Conservation (phyloP, 176 grass and related monocot genomes). For the Microstegium vimineum region DNA sequence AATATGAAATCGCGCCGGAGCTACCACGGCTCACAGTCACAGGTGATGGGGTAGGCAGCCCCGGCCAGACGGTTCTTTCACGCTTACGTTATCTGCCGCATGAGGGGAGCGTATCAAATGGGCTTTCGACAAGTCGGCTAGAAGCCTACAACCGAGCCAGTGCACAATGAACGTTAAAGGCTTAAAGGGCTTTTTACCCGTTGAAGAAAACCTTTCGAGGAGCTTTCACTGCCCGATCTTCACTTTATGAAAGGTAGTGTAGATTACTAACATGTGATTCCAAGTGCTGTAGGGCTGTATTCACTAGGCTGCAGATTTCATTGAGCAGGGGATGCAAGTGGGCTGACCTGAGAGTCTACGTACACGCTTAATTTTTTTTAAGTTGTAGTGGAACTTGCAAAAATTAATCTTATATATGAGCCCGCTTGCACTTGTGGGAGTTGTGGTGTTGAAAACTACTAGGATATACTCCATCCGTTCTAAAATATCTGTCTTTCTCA, state of each 20-base stretch:
- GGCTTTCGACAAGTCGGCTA: neutral
- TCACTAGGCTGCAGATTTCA: neutral
- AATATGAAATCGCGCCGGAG: conserved; percentile 1
- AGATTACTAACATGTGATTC: neutral
- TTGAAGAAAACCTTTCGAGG: neutral
- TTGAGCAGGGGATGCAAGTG: neutral
- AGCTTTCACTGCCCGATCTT: neutral
- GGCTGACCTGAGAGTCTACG: no score
- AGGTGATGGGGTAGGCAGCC: neutral
- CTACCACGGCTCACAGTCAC: conserved; percentile 26
- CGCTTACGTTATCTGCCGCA: neutral
- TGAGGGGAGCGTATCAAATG: neutral
- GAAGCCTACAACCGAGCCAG: neutral
- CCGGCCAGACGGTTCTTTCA: neutral
- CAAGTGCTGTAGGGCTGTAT: neutral
- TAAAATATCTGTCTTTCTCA: no score
- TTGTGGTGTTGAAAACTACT: no score
- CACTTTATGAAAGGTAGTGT: neutral
- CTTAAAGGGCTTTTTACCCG: neutral
- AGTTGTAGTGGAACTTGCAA: no score
- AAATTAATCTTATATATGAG: no score
- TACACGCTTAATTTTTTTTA: no score
- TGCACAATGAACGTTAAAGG: neutral
- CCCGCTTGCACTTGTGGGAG: no score
- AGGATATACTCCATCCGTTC: no score